Base-by-base conservation (phyloP, 2,329 filamentous ascomycete species). In the Cryphonectria nitschkei region DNA sequence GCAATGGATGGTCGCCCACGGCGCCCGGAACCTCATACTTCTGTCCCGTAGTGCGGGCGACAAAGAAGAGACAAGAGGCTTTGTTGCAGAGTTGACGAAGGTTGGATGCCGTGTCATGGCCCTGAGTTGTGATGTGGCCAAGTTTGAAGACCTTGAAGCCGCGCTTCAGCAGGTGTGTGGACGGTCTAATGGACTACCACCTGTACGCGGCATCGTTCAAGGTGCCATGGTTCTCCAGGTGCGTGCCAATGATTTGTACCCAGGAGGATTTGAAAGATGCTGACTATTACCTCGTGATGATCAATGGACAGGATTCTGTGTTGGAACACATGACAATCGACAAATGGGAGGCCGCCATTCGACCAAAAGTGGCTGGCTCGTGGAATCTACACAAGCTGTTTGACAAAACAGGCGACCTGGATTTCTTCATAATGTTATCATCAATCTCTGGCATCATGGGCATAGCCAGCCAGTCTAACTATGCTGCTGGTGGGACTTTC, bases 401-500 rank as follows among this genome's bases (percentile, higher is more conserved):
- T n/a, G n/a, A n/a, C n/a, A n/a, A n/a, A 2, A 8, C 60, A 13
- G n/a, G 58, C 13, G 43, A 32, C 0, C 41, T 67, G 0, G 67
- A 69, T 34, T 68, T 67, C 46, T 69, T 72, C 50, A 50, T 67
- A 0, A 63, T 72, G 54, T 37, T 69, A 0, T 46, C n/a, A 0
- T 72, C 70, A 0, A 43, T 72, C 2, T n/a, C 63, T 1, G 63
- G 67, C 1, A 39, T 69, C 1, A 34, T 67, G 22, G 65, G 66
- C 4, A 26, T 58, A 32, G 19, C 39, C 1, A 34, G 61, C 7
- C 69, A 68, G 34, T 16, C 34, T 14, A 68, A 68, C 22, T 71
- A 71, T 39, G 61, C 79, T 0, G 78, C 79, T 0, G 80, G 78
- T 8, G 76, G 77, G 56, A 74, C 76, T 0, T 82, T 78, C 74